Base-by-base conservation (phyloP, 2,329 filamentous ascomycete genomes). In the Aspergillus sclerotialis region DNA sequence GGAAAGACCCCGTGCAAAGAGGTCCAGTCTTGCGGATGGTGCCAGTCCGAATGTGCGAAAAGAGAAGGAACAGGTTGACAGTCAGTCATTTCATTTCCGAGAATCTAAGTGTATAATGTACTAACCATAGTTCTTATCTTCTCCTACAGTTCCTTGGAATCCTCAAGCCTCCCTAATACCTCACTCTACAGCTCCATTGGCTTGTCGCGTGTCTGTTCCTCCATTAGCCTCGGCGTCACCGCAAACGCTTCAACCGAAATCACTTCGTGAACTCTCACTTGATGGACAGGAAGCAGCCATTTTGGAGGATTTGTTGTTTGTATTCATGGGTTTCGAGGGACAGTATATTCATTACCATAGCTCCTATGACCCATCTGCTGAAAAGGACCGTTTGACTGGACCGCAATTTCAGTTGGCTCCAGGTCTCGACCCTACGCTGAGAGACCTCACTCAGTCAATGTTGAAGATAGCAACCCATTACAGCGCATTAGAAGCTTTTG, bases 321-420 rank as follows among this genome's bases (percentile, higher is more conserved):
- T 94, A 4, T 93, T 96, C 50, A 95, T 98, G 89, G 92, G 92
- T 15, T 94, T 88, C 44, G 92, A 98, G 63, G 92, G 92, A n/a
- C 88, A 94, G 59, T 96, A 96, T 56, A 84, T 98, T 42, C 84
- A 86, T 36, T 96, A 87, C 56, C 76, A 75, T 38, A 83, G 86
- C 46, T 75, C 76, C 7, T 96, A 94, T 58, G 81, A 94, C 48
- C 87, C 89, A 0, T 68, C 74, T 3, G 79, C 86, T 33, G 92
- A 98, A 64, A 86, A 90, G 51, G 87, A 93, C 52, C 80, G 89
- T 10, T 69, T 98, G 32, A 75, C 82, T 5, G 92, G 92, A 0
- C 92, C 92, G 2, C 67, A 72, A 7, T 96, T 88, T 63, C 80
- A 79, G 43, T 80, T 95, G 41, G 67, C 85, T 5, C 75, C 84